Evolutionary conservation across 257 asterid genomes (phyloP), one percentile per base, ranked within the genome.

Genomic region (Gardenia jasminoides): DNA sequence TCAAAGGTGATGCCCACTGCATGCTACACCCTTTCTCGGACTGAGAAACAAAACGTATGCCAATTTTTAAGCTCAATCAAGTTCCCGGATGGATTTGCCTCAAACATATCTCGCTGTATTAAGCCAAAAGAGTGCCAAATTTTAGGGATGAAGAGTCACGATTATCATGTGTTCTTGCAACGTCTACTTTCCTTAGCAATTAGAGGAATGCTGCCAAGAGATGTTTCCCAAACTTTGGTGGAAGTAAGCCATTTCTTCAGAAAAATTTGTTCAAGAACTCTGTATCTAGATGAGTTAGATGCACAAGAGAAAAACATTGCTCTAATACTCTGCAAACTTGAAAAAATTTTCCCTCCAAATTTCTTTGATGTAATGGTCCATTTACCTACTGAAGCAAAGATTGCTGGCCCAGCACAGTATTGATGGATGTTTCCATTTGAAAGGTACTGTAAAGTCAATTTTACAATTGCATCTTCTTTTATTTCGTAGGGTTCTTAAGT

Each of bases 381-480:
- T 59, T 36, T 74, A 20, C 66, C 78, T n/a, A 30, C 1, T 13
- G 78, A 74, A 74, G 50, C 78, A 3, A n/a, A n/a, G n/a, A n/a
- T 74, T 30, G 67, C 68, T 8, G 78, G 78, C 2, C 78, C 52
- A 12, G 78, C 16, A 2, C 78, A 74, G 28, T 74, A 19, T 3
- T 68, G 78, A 10, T 74, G 78, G 78, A 50, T n/a, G n/a, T n/a
- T 74, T 31, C 78, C 47, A 1, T 74, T 74, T 19, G 68, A 74
- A 9, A 74, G 78, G 79, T 59, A 13, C 3, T 36, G 39, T 36
- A 36, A 36, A 36, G 39, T 1, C 39, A 1, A 36, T 36, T 36
- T 36, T 36, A 36, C 1, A 4, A 36, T 4, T 36, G 39, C 1
- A 36, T 36, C 39, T 36, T 36, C 1, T 36, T 1, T 36, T 36